These are phyloP conservation scores for Allium sativum DNA, from an alignment of 106 monocot genomes.

Conservation along the genomic window DNA sequence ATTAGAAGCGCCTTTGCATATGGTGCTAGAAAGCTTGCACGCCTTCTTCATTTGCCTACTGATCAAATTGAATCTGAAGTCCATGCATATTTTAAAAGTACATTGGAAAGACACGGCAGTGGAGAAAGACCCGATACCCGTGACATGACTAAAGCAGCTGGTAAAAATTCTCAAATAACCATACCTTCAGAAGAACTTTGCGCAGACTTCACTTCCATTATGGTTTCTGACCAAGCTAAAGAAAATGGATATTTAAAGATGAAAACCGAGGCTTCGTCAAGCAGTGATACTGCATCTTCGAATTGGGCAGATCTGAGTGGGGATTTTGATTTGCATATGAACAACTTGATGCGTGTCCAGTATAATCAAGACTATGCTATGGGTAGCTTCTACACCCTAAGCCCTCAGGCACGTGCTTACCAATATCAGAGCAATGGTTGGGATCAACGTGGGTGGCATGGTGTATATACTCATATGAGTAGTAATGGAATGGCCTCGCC, in stretches of 20 bases:
- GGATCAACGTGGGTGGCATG: slow-evolving; percentile 14
- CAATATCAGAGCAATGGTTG: slow-evolving; percentile 16
- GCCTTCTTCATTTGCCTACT: slow-evolving; percentile 40
- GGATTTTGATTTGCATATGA: slow-evolving; percentile 22
- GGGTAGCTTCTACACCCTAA: neutral
- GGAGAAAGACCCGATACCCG: slow-evolving; percentile 37
- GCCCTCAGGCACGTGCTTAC: slow-evolving; percentile 15
- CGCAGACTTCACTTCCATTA: slow-evolving; percentile 11
- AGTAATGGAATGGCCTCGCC: slow-evolving; percentile 17
- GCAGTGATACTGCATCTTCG: slow-evolving; percentile 5
- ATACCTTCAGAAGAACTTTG: slow-evolving; percentile 9
- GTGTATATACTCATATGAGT: slow-evolving; percentile 8
- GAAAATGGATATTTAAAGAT: slow-evolving; percentile 8
- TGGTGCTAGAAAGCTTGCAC: slow-evolving; percentile 73
- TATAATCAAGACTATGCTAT: slow-evolving; percentile 16
- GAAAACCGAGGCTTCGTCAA: slow-evolving; percentile 12
- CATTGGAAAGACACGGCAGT: slow-evolving; percentile 56
- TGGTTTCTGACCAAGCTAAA: slow-evolving; percentile 5
- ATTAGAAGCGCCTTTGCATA: slow-evolving; percentile 78
- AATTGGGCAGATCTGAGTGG: slow-evolving; percentile 33
- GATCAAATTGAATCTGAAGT: slow-evolving; percentile 39
- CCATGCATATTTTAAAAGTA: slow-evolving; percentile 55
- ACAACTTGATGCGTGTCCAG: slow-evolving; percentile 38
- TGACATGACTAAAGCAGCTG: too few relatives aligned
- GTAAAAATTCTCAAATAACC: neutral